Evolutionary conservation across 2,329 filamentous ascomycete species (phyloP), one percentile per base, ranked within the genome.

Genomic region (Tolypocladium paradoxum): DNA sequence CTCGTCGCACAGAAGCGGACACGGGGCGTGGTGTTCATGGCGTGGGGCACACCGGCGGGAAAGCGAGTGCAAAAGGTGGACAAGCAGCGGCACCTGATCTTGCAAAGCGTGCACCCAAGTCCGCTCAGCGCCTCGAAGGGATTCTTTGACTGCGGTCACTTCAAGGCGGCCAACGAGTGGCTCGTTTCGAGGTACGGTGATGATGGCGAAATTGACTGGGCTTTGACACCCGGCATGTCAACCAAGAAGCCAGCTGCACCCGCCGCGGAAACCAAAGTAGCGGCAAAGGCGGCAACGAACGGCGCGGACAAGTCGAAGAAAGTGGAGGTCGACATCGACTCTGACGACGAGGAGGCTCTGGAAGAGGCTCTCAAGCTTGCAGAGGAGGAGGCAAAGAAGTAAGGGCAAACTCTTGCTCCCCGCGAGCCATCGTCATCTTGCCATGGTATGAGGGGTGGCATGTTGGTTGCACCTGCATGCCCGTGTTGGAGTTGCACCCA

Each of bases 61-160:
- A 87, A 89, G 72, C 76, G 91, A 53, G 88, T 95, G 24, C 72
- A 78, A 43, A 86, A 83, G 60, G 77, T 97, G 51, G 86, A 93
- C 64, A 74, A 70, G 50, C 76, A 81, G 58, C 84, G 79, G 62
- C 92, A 99, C 72, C 77, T 89, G 47, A 88, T 99, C 37, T 75
- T 99, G 58, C 84, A 87, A 70, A 87, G 84, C 62, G 90, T 91
- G 49, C 93, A 99, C 71, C 93, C 93, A 0, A 96, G 90, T 68
- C 93, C 93, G n/a, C 70, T 96, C 59, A 95, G 89, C 70, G 93
- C 92, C 4, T 72, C 76, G 16, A 78, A 81, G 52, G 93, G 93
- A 1, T 99, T 90, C 69, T 90, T 89, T 59, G 84, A 88, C 54
- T 91, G 87, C 61, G 82, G 83, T 0, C 90, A 95, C 70, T 96